Evolutionary conservation across 352 stramenopile species (phyloP), one percentile per base, ranked within the genome.

Genomic region (Phytophthora palmivora): DNA sequence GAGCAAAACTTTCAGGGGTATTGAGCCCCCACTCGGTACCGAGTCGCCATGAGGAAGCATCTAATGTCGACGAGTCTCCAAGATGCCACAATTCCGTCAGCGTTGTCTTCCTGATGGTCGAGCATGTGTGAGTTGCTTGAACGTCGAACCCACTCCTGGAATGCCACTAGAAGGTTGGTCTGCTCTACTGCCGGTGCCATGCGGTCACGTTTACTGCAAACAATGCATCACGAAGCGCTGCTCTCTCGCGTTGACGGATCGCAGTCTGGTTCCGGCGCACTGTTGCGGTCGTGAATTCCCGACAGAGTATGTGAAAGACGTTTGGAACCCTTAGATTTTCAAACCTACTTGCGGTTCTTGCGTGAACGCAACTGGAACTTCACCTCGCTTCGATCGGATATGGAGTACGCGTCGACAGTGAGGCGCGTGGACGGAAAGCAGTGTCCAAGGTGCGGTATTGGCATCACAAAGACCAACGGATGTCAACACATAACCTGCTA

Each of bases 211-310:
- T 15, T 76, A 63, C 37, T 76, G 63, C 22, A 30, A 65, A n/a
- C 16, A 53, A 2, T 76, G 67, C n/a, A 55, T 76, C 46, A 24
- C 48, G 18, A 63, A 66, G 53, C 63, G 66, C 32, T 79, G 63
- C 37, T 55, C 48, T 6, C 18, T 79, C 42, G 71, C 49, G 18
- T 22, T 89, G 4, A 38, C 49, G 16, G 72, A 92, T 43, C 74
- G 84, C 1, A 39, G 63, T 5, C 39, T 74, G 9, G 56, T 79
- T 33, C 84, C 79, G 30, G 70, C 74, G 28, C 81, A 84, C 30
- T 92, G 79, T 67, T 92, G 81, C 50, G 72, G 74, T 7, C 54
- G 76, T 22, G 79, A 92, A 24, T 84, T 88, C 38, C 84, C 81
- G 0, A 70, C 52, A 21, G 84, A 78, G 42, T 68, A 67, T 26